phyloP scores from a whole-genome alignment of 2,329 filamentous ascomycete genomes.

The Sclerotinia subarctica region DNA sequence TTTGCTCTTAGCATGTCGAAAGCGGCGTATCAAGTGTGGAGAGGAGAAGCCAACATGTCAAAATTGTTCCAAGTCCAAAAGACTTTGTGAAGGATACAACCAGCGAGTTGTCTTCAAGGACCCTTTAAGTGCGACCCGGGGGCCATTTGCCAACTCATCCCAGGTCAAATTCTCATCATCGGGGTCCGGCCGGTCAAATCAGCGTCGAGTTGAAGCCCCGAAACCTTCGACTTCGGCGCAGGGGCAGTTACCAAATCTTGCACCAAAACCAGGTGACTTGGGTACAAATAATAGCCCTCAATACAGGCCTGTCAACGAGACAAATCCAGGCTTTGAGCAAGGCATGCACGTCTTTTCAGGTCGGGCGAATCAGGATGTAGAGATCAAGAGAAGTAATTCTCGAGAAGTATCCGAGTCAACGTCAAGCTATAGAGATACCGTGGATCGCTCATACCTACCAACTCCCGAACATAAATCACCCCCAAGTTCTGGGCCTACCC shows the following conservation, averaged over 20 bases:
- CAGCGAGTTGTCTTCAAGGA: constrained; percentile 79
- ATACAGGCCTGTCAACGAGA: not conserved
- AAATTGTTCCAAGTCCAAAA: constrained; percentile 84
- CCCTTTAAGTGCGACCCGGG: constrained; percentile 57
- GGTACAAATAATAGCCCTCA: not conserved
- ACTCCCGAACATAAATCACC: constrained; percentile 20
- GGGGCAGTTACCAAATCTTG: constrained; percentile 17
- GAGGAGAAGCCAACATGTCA: constrained; percentile 78
- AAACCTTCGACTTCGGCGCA: constrained; percentile 6
- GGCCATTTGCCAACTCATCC: constrained; percentile 40
- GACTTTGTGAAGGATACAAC: constrained; percentile 79
- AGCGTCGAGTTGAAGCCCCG: constrained; percentile 22
- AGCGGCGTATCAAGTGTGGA: constrained; percentile 94
- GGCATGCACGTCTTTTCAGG: constrained; percentile 18
- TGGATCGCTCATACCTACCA: constrained; percentile 28
- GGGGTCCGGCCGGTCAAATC: constrained; percentile 23
- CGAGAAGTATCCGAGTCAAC: not conserved
- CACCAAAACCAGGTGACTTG: constrained; percentile 2
- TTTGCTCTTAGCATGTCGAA: constrained; percentile 68
- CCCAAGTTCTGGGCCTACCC: constrained; percentile 21
- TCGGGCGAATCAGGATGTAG: not conserved
- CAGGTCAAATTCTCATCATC: constrained; percentile 20
- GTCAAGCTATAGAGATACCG: constrained; percentile 21
- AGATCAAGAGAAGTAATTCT: not conserved
- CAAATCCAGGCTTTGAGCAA: constrained; percentile 19